A percentile compares a stretch with the other conserved stretches of the same genome.
Evolutionary conservation across 495 filamentous ascomycete genomes (phyloP).

Genomic region (Daldinia caldariorum): DNA sequence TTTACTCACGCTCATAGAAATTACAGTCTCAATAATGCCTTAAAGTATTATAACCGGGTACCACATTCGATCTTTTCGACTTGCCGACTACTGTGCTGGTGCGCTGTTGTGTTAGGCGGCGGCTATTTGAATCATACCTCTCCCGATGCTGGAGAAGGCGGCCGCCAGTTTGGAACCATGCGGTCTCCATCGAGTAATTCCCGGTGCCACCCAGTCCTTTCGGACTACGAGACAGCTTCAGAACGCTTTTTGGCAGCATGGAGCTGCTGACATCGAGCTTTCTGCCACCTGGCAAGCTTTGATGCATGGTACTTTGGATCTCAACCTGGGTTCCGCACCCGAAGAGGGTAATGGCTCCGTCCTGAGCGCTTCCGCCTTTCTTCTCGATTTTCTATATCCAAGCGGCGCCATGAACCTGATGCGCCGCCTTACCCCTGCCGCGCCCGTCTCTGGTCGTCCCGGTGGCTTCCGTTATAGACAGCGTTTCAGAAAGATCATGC

Average conservation of each 20-base stretch:
- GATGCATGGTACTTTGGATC: constrained; percentile 45
- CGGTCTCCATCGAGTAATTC: constrained; percentile 72
- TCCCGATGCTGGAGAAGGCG: constrained; percentile 84
- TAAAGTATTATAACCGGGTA: background rate
- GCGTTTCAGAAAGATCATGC: constrained; percentile 21
- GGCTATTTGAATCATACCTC: background rate
- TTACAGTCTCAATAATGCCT: constrained; percentile 22
- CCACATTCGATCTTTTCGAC: background rate
- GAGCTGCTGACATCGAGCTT: constrained; percentile 66
- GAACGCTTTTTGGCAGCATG: constrained; percentile 74
- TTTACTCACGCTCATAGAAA: background rate
- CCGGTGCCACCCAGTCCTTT: constrained; percentile 62
- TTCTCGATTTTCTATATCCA: constrained; percentile 74
- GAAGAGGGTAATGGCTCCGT: constrained; percentile 37
- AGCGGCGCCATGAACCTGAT: constrained; percentile 60
- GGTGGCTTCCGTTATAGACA: constrained; percentile 23
- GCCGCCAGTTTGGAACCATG: constrained; percentile 80
- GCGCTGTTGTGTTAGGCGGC: constrained; percentile 8
- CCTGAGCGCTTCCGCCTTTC: constrained; percentile 53
- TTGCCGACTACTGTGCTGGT: constrained; percentile 1
- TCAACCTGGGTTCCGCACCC: constrained; percentile 12
- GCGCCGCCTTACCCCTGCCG: constrained; percentile 48
- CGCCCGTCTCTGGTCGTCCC: constrained; percentile 21
- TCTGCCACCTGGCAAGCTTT: constrained; percentile 57
- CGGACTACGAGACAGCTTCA: constrained; percentile 69